Conservation (phyloP, 164 flowering plant species). For the Buxus sempervirens region DNA sequence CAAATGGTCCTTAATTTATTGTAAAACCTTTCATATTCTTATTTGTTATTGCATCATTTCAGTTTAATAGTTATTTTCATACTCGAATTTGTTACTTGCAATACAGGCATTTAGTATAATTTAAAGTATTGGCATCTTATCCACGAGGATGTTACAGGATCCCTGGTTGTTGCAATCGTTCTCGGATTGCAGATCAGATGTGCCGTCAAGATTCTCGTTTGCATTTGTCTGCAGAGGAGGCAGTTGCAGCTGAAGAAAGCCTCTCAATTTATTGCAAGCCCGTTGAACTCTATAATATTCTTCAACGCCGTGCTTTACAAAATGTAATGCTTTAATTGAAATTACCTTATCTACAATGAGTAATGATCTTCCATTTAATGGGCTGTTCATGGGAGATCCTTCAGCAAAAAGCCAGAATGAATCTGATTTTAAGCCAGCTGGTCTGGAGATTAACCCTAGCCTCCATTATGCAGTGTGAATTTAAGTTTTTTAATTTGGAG, state of each 20-base stretch:
- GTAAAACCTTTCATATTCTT: no score
- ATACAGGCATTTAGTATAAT: slow-evolving; percentile 1
- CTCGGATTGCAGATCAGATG: slow-evolving; percentile 50
- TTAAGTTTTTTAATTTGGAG: no score
- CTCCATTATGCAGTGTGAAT: no score
- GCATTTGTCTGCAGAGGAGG: slow-evolving; percentile 71
- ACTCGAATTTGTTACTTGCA: slow-evolving; percentile 6
- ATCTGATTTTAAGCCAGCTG: neutral
- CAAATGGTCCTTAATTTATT: no score
- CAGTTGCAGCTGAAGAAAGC: slow-evolving; percentile 82
- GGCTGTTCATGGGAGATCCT: neutral
- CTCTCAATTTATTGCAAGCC: slow-evolving; percentile 91
- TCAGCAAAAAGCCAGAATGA: neutral
- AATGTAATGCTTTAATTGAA: slow-evolving; percentile 38
- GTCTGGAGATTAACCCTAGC: neutral
- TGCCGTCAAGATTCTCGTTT: slow-evolving; percentile 74
- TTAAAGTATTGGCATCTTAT: slow-evolving; percentile 13
- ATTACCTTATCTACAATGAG: neutral
- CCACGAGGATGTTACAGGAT: slow-evolving; percentile 26
- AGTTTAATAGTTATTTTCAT: neutral
- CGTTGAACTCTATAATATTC: slow-evolving; percentile 93
- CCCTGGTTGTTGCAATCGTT: slow-evolving; percentile 37
- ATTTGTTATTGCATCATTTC: no score
- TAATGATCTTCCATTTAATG: neutral
- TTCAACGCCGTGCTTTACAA: slow-evolving; percentile 73